Percentiles rank a stretch among this genome's conserved stretches.
phyloP scores from a whole-genome alignment of 2,329 filamentous ascomycete genomes.

The Pseudogymnoascus sp. region DNA sequence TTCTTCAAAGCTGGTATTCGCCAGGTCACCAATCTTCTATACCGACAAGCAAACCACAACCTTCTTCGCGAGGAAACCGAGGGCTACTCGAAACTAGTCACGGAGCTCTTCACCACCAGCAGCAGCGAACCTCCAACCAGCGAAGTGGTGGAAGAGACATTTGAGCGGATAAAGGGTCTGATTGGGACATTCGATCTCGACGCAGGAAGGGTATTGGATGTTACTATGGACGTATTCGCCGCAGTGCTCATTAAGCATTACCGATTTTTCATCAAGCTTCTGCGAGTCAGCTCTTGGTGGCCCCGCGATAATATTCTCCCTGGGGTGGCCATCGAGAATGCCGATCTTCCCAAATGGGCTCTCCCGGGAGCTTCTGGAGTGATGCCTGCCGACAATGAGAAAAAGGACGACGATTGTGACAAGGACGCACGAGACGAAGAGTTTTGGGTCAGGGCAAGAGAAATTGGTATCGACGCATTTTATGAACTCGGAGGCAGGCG shows the following conservation, averaged over 20 bases:
- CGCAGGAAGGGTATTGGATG: constrained; percentile 87
- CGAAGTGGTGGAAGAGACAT: constrained; percentile 73
- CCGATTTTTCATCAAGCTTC: constrained; percentile 87
- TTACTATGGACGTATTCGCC: constrained; percentile 90
- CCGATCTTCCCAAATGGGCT: constrained; percentile 78
- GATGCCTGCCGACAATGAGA: constrained; percentile 60
- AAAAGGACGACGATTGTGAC: constrained; percentile 47
- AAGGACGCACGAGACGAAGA: constrained; percentile 58
- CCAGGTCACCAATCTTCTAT: constrained; percentile 85
- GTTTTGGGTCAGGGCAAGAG: constrained; percentile 76
- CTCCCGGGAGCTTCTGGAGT: constrained; percentile 60
- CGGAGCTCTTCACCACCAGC: constrained; percentile 87
- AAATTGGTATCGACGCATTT: constrained; percentile 72
- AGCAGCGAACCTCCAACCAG: constrained; percentile 65
- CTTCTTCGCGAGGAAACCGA: constrained; percentile 90
- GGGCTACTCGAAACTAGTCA: constrained; percentile 92
- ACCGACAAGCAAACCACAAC: constrained; percentile 96
- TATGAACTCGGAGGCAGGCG: constrained; percentile 77
- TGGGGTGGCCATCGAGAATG: constrained; percentile 35
- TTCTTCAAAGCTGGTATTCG: constrained; percentile 78
- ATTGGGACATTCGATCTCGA: constrained; percentile 97
- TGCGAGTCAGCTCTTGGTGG: constrained; percentile 95
- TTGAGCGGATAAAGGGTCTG: constrained; percentile 84
- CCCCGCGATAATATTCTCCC: constrained; percentile 54
- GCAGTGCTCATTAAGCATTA: constrained; percentile 88